Conservation (phyloP, 257 asterid genomes). For the Jacaranda mimosifolia region DNA sequence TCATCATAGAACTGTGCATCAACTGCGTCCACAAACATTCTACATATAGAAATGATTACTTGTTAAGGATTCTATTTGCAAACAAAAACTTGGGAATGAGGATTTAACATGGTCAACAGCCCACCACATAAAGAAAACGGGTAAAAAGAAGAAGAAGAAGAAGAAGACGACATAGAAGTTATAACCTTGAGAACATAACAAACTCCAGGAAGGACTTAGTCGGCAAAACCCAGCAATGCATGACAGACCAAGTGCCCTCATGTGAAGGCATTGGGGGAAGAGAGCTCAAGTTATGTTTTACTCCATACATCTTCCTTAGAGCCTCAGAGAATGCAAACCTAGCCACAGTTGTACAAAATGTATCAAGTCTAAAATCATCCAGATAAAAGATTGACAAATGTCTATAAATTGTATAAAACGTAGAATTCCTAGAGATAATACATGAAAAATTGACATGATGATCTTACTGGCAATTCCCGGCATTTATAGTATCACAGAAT, state of each 20-base stretch:
- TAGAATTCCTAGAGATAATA: neutral
- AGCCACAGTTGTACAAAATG: constrained; percentile 30
- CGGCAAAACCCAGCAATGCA: constrained; percentile 94
- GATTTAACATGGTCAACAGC: neutral
- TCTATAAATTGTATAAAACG: no score
- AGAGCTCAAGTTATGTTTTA: constrained; percentile 68
- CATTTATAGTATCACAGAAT: constrained; percentile 89
- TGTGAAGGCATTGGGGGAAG: constrained; percentile 82
- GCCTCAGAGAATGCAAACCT: constrained; percentile 88
- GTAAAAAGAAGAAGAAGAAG: neutral
- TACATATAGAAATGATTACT: constrained; percentile 36
- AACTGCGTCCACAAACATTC: constrained; percentile 94
- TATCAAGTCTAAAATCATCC: constrained; percentile 24
- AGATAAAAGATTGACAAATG: constrained; percentile 6
- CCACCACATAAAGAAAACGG: neutral
- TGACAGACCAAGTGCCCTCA: constrained; percentile 89
- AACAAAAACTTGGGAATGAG: neutral
- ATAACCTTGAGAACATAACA: constrained; percentile 95
- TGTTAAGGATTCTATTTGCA: constrained; percentile 1
- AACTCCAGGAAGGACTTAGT: constrained; percentile 91
- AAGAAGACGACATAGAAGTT: neutral
- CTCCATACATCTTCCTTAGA: constrained; percentile 81
- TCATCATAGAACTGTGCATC: constrained; percentile 70
- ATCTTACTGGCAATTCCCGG: constrained; percentile 95
- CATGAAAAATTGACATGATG: neutral